Conservation (phyloP, 768 basidiomycete genomes). For the Lactarius vividus region DNA sequence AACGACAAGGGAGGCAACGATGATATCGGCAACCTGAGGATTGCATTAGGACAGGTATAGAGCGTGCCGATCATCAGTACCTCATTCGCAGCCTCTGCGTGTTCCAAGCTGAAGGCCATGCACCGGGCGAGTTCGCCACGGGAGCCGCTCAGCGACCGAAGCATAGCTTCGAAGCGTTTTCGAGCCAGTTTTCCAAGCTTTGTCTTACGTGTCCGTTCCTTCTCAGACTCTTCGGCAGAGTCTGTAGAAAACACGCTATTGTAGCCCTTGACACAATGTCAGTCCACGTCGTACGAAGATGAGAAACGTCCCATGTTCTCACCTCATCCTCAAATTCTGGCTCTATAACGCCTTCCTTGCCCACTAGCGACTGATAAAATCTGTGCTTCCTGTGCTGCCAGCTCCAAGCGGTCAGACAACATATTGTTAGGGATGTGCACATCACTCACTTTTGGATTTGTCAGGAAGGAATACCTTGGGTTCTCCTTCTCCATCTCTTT, state of each 20-base stretch:
- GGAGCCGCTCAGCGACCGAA: constrained; percentile 81
- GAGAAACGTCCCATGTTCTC: constrained; percentile 4
- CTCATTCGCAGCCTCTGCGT: constrained; percentile 94
- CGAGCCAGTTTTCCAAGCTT: constrained; percentile 76
- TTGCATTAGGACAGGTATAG: not conserved
- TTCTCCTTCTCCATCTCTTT: constrained; percentile 76
- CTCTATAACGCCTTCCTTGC: constrained; percentile 51
- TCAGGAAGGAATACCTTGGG: constrained; percentile 77
- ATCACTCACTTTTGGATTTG: constrained; percentile 21
- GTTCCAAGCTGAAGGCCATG: constrained; percentile 97
- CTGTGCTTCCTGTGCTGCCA: constrained; percentile 67
- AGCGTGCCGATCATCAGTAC: constrained; percentile 40
- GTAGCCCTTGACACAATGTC: constrained; percentile 57
- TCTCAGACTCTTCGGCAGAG: constrained; percentile 91
- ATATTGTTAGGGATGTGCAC: constrained; percentile 30
- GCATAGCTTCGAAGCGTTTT: constrained; percentile 85
- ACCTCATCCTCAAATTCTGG: constrained; percentile 84
- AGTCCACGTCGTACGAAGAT: not conserved
- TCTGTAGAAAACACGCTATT: constrained; percentile 90
- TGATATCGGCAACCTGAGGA: constrained; percentile 80
- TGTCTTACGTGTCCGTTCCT: constrained; percentile 75
- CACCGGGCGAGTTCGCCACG: constrained; percentile 89
- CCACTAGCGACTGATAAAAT: constrained; percentile 67
- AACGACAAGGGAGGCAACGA: constrained; percentile 83
- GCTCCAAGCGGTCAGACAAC: constrained; percentile 2